Conservation (phyloP, 768 basidiomycete species). For the Trametes coccinea region DNA sequence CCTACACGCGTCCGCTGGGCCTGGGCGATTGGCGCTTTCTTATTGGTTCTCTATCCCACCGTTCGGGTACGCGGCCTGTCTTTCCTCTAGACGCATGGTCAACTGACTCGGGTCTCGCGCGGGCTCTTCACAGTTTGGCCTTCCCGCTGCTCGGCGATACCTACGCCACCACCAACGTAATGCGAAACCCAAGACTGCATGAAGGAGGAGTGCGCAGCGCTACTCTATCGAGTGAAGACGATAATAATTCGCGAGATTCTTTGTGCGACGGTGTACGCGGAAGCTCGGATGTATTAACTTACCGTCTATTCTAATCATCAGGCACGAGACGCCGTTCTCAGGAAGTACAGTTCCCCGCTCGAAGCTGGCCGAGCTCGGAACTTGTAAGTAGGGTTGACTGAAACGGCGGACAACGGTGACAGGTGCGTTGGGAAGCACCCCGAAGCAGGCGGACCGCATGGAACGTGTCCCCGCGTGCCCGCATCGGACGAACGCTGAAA, state of each 20-base stretch:
- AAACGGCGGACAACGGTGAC: conserved; percentile 7
- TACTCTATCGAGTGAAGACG: neutral
- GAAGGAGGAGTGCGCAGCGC: conserved; percentile 4
- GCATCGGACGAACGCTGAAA: conserved; percentile 11
- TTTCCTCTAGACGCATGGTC: conserved; percentile 10
- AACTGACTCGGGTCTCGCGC: conserved; percentile 23
- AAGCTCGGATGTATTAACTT: conserved; percentile 17
- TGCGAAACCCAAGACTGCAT: conserved; percentile 33
- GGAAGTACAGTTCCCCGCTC: conserved; percentile 6
- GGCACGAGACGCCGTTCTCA: conserved; percentile 18
- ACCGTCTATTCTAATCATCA: conserved; percentile 19
- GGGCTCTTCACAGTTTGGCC: conserved; percentile 54
- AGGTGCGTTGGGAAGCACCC: conserved; percentile 12
- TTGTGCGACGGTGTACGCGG: conserved; percentile 3
- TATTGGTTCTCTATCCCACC: conserved; percentile 69
- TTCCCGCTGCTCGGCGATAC: conserved; percentile 58
- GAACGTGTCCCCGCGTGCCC: conserved; percentile 9
- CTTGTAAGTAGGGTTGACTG: neutral
- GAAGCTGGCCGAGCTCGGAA: conserved; percentile 5
- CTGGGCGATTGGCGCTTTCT: conserved; percentile 58
- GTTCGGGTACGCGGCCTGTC: conserved; percentile 48
- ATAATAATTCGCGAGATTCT: neutral
- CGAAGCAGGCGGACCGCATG: conserved; percentile 23
- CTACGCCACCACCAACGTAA: conserved; percentile 39
- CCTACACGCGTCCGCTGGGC: conserved; percentile 64